Conservation (phyloP, 208 protist genomes). For the Phytomonas sp. region DNA sequence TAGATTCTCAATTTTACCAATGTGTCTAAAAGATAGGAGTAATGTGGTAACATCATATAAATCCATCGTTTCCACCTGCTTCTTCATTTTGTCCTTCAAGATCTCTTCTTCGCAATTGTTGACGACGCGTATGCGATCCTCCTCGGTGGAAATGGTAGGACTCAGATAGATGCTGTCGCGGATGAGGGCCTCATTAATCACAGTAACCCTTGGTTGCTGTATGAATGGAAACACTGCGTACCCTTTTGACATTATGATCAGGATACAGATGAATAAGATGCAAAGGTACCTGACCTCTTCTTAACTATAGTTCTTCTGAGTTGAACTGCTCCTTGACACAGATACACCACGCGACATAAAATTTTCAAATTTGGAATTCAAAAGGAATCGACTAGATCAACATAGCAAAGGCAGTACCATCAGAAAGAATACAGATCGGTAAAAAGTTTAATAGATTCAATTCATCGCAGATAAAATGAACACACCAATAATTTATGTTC, state of each 20-base stretch:
- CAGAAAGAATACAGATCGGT: too few relatives aligned
- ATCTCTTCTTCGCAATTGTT: conserved; percentile 57
- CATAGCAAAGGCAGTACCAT: too few relatives aligned
- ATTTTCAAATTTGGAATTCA: too few relatives aligned
- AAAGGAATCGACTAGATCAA: too few relatives aligned
- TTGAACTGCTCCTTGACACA: too few relatives aligned
- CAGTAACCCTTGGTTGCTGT: conserved; percentile 52
- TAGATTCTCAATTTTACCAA: conserved; percentile 89
- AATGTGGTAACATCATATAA: conserved; percentile 55
- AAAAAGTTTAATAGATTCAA: too few relatives aligned
- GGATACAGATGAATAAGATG: neutral
- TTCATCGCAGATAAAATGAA: too few relatives aligned
- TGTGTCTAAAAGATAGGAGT: conserved; percentile 56
- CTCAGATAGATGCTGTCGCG: conserved; percentile 64
- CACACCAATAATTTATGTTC: too few relatives aligned
- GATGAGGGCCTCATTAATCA: conserved; percentile 77
- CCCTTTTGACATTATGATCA: conserved; percentile 51
- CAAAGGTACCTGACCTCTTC: neutral
- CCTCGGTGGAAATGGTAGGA: conserved; percentile 50
- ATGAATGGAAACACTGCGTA: conserved; percentile 63
- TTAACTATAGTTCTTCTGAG: neutral
- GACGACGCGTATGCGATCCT: conserved; percentile 65
- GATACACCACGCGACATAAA: too few relatives aligned
- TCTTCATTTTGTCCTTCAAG: conserved; percentile 35
- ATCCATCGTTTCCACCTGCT: conserved; percentile 43